These are phyloP conservation scores for Circinella umbellata DNA, from an alignment of 371 early-diverging fungal species.

Conservation along the genomic window DNA sequence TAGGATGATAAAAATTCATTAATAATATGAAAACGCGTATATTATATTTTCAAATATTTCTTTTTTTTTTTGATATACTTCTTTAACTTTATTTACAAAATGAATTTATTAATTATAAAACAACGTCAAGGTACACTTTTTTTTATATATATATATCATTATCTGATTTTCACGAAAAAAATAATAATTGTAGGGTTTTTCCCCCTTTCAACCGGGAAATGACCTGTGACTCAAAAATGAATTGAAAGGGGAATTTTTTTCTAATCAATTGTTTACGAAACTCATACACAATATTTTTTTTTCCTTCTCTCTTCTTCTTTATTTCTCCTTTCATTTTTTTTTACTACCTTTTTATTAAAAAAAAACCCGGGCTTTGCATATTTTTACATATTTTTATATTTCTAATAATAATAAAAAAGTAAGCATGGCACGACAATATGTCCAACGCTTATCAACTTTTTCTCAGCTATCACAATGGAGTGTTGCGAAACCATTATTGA, in stretches of 20 bases:
- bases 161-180: background rate
- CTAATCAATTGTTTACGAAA: no score
- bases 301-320: background rate
- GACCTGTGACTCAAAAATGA: background rate
- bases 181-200: no score
- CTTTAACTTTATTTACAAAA: background rate
- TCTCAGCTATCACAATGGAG: slow-evolving; percentile 22
- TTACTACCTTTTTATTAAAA: background rate
- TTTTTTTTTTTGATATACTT: background rate
- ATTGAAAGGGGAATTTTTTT: background rate
- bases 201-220: no score
- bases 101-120: background rate
- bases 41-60: background rate
- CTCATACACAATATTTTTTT: background rate
- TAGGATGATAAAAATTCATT: background rate
- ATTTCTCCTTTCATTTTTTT: background rate
- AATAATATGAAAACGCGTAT: background rate
- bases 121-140: slow-evolving; percentile 2
- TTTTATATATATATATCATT: background rate
- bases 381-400: no score
- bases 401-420: background rate
- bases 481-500: slow-evolving; percentile 18
- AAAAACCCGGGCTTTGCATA: no score
- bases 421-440: slow-evolving; percentile 29
- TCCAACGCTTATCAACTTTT: slow-evolving; percentile 25